A percentile compares a stretch with the other conserved stretches of the same genome.
Evolutionary conservation across 805 yeast genomes (phyloP).

Genomic region (Yamadazyma scolyti): DNA sequence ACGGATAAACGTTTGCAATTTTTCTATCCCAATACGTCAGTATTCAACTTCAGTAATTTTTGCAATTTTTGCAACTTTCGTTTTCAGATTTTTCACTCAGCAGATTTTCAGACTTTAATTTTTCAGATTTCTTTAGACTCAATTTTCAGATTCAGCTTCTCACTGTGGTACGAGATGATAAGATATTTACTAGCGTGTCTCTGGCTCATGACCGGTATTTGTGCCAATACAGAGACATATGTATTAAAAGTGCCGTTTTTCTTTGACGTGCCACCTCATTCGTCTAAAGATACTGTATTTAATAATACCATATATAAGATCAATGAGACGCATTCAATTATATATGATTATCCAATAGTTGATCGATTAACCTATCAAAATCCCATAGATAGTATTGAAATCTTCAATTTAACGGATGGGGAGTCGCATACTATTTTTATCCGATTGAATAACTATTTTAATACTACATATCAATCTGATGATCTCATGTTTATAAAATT

Average conservation of each 20-base stretch:
- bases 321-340: conserved; percentile 18
- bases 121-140: too few relatives aligned
- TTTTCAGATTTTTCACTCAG: too few relatives aligned
- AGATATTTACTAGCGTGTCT: too few relatives aligned
- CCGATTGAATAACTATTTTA: conserved; percentile 30
- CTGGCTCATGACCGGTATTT: background rate
- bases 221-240: conserved; percentile 38
- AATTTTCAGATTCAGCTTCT: too few relatives aligned
- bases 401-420: conserved; percentile 3
- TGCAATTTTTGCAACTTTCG: too few relatives aligned
- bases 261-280: conserved; percentile 26
- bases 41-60: too few relatives aligned
- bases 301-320: conserved; percentile 3
- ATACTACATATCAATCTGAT: conserved; percentile 19
- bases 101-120: too few relatives aligned
- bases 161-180: too few relatives aligned
- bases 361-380: conserved; percentile 3
- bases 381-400: background rate
- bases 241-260: conserved; percentile 29
- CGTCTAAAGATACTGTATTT: conserved; percentile 1
- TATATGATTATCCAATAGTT: conserved; percentile 23
- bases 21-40: too few relatives aligned
- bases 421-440: conserved; percentile 18
- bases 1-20: too few relatives aligned
- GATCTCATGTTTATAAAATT: conserved; percentile 26